A percentile compares a stretch with the other conserved stretches of the same genome.
phyloP scores from a whole-genome alignment of 2,329 filamentous ascomycete species.

The Cercospora citrullina region DNA sequence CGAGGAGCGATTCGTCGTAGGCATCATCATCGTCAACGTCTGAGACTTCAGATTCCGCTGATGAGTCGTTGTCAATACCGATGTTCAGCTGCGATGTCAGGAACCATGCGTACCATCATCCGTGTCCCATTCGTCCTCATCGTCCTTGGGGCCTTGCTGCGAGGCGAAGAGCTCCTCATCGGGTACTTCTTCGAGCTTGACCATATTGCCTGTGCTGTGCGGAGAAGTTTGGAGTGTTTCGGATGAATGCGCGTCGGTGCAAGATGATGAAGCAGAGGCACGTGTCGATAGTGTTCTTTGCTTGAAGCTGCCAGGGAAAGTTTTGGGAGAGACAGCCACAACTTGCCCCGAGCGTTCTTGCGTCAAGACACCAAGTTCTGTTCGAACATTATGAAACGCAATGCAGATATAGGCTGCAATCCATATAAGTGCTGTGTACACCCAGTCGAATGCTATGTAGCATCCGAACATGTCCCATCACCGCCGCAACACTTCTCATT shows the following conservation, averaged over 20 bases:
- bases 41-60: slow-evolving; percentile 74
- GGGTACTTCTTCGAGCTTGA: slow-evolving; percentile 93
- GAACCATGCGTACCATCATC: slow-evolving; percentile 72
- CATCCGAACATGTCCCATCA: slow-evolving; percentile 3
- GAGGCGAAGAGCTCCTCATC: slow-evolving; percentile 87
- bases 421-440: neutral
- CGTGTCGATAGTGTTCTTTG: slow-evolving; percentile 6
- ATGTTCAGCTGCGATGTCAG: neutral
- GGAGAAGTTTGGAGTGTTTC: neutral
- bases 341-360: slow-evolving; percentile 2
- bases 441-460: neutral
- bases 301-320: slow-evolving; percentile 3
- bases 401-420: neutral
- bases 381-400: neutral
- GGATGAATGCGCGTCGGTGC: slow-evolving; percentile 3
- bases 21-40: slow-evolving; percentile 64
- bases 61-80: slow-evolving; percentile 14
- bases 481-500: slow-evolving; percentile 6
- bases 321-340: slow-evolving; percentile 8
- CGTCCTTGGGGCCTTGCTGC: slow-evolving; percentile 63
- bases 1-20: slow-evolving; percentile 46
- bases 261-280: slow-evolving; percentile 1
- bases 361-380: slow-evolving; percentile 3
- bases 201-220: slow-evolving; percentile 63
- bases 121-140: slow-evolving; percentile 82